A percentile compares a stretch with the other conserved stretches of the same genome.
These are phyloP conservation scores for Friedmanniomyces simplex DNA, from an alignment of 495 filamentous ascomycete species.

Conservation along the genomic window DNA sequence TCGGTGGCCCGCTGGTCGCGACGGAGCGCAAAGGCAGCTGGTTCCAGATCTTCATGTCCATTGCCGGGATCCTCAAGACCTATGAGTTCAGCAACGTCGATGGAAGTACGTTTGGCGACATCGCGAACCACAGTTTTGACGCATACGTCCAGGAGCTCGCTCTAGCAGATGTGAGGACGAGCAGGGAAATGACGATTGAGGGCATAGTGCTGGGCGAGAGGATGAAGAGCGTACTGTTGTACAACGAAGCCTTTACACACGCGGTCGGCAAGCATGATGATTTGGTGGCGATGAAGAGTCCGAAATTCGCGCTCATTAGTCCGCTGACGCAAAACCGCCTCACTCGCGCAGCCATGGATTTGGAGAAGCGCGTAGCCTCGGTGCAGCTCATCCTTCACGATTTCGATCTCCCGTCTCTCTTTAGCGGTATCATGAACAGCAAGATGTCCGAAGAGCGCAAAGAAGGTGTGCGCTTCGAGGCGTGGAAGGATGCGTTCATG, in stretches of 20 bases:
- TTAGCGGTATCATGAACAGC: conserved; percentile 77
- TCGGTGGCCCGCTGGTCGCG: conserved; percentile 68
- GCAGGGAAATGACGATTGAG: conserved; percentile 84
- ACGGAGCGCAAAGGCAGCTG: conserved; percentile 54
- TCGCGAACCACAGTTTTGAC: conserved; percentile 63
- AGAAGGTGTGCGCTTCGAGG: conserved; percentile 61
- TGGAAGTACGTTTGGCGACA: conserved; percentile 71
- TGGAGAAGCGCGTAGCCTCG: conserved; percentile 55
- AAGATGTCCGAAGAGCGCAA: conserved; percentile 62
- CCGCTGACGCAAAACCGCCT: conserved; percentile 63
- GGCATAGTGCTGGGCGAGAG: conserved; percentile 76
- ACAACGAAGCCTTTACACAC: conserved; percentile 85
- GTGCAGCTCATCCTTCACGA: conserved; percentile 59
- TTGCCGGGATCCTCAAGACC: conserved; percentile 55
- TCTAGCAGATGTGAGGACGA: conserved; percentile 69
- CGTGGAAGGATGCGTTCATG: conserved; percentile 65
- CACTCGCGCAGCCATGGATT: conserved; percentile 69
- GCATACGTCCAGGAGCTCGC: conserved; percentile 64
- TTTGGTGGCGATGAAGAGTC: conserved; percentile 54
- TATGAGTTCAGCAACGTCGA: conserved; percentile 75
- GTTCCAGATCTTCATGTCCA: conserved; percentile 64
- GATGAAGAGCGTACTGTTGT: conserved; percentile 71
- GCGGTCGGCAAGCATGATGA: conserved; percentile 81
- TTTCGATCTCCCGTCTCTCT: conserved; percentile 87
- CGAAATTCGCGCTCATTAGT: conserved; percentile 58